Percentiles rank a stretch among this genome's conserved stretches.
These are phyloP conservation scores for Cucumis cinereus DNA, from an alignment of 306 rosid species.

Conservation along the genomic window DNA sequence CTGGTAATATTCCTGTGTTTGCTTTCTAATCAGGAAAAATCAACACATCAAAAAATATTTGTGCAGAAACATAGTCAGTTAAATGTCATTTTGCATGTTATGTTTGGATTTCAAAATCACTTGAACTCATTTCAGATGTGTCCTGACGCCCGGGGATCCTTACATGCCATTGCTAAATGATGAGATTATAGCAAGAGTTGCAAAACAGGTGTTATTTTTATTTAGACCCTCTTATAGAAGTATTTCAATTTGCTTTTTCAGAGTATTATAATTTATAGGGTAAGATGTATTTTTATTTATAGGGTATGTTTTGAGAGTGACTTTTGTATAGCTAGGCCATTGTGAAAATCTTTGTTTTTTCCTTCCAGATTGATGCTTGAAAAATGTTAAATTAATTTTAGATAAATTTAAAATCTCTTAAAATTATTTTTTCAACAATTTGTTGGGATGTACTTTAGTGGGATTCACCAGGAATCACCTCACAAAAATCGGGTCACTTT, in stretches of 20 bases:
- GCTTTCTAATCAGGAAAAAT: background rate
- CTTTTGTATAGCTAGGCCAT: no score
- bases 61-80: background rate
- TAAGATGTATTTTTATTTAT: no score
- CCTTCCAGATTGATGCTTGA: no score
- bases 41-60: background rate
- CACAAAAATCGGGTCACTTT: no score
- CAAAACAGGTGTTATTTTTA: slow-evolving; percentile 49
- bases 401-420: no score
- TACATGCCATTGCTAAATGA: slow-evolving; percentile 94
- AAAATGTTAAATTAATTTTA: no score
- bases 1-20: background rate
- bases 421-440: no score
- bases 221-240: background rate
- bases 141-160: slow-evolving; percentile 96
- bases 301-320: no score
- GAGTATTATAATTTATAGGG: background rate
- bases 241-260: background rate
- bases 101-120: slow-evolving; percentile 1
- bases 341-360: no score
- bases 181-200: slow-evolving; percentile 74
- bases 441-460: no score
- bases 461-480: no score
- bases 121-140: slow-evolving; percentile 52
- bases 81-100: background rate